A percentile compares a stretch with the other conserved stretches of the same genome.
Evolutionary conservation across 2,329 filamentous ascomycete species (phyloP).

Genomic region (Nannizzia gypsea): DNA sequence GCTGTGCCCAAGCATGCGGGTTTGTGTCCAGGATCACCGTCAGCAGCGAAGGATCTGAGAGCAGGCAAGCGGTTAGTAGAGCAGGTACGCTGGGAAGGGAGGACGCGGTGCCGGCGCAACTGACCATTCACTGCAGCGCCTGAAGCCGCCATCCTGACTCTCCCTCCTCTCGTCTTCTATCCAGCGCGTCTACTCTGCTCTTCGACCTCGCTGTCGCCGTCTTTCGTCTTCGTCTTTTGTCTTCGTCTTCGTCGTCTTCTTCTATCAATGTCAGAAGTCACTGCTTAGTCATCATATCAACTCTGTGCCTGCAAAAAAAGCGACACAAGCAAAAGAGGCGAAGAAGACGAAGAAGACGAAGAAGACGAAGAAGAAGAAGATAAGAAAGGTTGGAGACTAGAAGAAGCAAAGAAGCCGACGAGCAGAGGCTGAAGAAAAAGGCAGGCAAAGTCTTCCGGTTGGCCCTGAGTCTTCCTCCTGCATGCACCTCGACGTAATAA

Average conservation of each 20-base stretch:
- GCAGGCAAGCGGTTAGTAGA: too few species aligned
- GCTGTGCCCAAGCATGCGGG: conserved; percentile 79
- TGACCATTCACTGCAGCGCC: too few species aligned
- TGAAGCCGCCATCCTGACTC: not conserved
- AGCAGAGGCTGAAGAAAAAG: not conserved
- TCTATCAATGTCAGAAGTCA: not conserved
- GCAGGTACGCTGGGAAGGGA: too few species aligned
- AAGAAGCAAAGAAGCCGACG: not conserved
- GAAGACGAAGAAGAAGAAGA: not conserved
- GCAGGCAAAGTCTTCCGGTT: not conserved
- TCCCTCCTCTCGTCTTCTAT: not conserved
- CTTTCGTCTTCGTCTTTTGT: not conserved
- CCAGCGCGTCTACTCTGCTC: too few species aligned
- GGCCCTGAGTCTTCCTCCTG: not conserved
- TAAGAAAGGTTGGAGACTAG: not conserved
- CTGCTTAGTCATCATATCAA: not conserved
- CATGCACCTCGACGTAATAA: not conserved
- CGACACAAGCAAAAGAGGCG: not conserved
- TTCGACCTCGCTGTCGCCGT: not conserved
- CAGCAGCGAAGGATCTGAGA: conserved; percentile 68
- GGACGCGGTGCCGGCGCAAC: not conserved
- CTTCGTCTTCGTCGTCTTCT: not conserved
- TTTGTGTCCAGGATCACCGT: conserved; percentile 93
- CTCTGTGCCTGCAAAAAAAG: not conserved
- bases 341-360: not conserved